Base-by-base conservation (phyloP, 176 grass and related monocot species). In the Leersia perrieri region DNA sequence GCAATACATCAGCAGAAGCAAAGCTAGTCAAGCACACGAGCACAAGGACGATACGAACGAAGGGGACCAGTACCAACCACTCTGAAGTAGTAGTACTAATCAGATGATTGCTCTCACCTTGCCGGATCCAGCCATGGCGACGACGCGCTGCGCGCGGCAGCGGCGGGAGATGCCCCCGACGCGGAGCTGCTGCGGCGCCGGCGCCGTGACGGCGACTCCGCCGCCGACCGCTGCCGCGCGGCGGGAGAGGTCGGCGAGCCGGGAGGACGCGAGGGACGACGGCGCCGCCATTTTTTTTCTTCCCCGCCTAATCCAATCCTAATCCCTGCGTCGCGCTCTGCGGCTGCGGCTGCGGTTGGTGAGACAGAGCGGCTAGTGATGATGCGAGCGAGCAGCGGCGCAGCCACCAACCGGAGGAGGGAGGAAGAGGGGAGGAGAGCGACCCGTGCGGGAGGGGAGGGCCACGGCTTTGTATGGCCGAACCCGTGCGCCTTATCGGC, bases 101-200 rank as follows among this genome's bases (percentile, higher is more conserved):
- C n/a, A n/a, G n/a, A n/a, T n/a, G n/a, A 4, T 35, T 31, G 72
- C 53, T 31, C 26, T 51, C 49, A 99, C 96, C 92, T 95, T 99
- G 36, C 96, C 96, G 71, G 96, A 93, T 93, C 96, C 92, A 49
- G 96, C 96, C 96, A 99, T 99, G 87, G 96, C 87, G 57, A 95
- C 87, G 71, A 93, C 82, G 65, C 87, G 84, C 68, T 91, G 87
- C 5, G 90, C 82, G 73, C 90, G 82, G 76, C 90, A 78, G 76
- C 88, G 83, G 60, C 88, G 88, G 32, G 79, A 75, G 57, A n/a
- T n/a, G n/a, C 83, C 84, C 1, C 78, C 55, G 70, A 91, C 28
- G 83, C 90, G 83, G 84, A 90, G 87, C 85, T 85, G 84, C 71
- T 62, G 78, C 53, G 83, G 72, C 32, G 67, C 61, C 34, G 57